These are phyloP conservation scores for Suillus clintonianus DNA, from an alignment of 768 basidiomycete genomes.

Conservation along the genomic window DNA sequence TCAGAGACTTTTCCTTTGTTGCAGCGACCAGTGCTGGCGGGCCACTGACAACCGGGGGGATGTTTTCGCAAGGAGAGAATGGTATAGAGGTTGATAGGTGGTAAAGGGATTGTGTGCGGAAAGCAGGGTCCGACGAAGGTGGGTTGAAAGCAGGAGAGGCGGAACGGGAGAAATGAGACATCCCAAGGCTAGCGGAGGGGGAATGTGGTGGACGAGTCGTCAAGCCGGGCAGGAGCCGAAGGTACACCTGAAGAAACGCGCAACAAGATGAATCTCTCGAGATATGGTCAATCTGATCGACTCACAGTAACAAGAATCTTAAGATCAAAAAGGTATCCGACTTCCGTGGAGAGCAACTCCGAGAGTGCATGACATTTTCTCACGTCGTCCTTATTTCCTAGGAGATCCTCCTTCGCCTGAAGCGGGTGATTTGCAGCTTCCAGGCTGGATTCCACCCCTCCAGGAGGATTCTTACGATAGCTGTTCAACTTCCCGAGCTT, in stretches of 20 bases:
- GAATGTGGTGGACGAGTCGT: constrained; percentile 27
- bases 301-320: constrained; percentile 73
- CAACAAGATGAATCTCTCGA: background rate
- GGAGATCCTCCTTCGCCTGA: background rate
- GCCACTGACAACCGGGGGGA: background rate
- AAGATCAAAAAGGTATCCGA: constrained; percentile 78
- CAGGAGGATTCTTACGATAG: background rate
- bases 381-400: constrained; percentile 43
- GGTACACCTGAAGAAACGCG: constrained; percentile 54
- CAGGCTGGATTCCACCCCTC: background rate
- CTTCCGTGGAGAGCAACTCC: constrained; percentile 85
- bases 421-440: background rate
- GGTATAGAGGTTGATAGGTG: constrained; percentile 24
- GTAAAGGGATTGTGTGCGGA: constrained; percentile 49
- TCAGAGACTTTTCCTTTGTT: constrained; percentile 29
- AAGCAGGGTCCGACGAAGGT: constrained; percentile 44
- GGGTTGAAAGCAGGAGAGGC: constrained; percentile 41
- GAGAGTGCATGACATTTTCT: constrained; percentile 73
- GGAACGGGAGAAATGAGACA: constrained; percentile 37
- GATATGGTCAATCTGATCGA: constrained; percentile 8
- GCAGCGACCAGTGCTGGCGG: background rate
- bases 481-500: background rate
- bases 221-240: constrained; percentile 56
- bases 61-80: constrained; percentile 20
- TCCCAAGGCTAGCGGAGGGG: constrained; percentile 23